phyloP scores from a whole-genome alignment of 2,329 filamentous ascomycete species.

The Daldinia sp. region DNA sequence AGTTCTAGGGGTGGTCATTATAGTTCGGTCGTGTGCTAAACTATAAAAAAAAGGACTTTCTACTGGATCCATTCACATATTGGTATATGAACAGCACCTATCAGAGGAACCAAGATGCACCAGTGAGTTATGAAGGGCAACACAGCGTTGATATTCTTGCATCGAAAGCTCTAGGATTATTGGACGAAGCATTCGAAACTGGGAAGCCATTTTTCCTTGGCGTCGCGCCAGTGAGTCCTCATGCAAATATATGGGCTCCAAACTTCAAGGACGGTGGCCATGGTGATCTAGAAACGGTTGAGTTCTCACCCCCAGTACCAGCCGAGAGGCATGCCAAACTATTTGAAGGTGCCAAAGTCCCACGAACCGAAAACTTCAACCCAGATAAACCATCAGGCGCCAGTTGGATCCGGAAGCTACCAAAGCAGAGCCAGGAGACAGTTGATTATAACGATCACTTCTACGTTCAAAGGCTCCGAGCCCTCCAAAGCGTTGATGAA shows the following conservation, averaged over 20 bases:
- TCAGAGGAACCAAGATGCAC: slow-evolving; percentile 66
- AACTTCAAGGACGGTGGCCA: slow-evolving; percentile 44
- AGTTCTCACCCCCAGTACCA: slow-evolving; percentile 65
- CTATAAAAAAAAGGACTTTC: slow-evolving; percentile 53
- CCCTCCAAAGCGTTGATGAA: slow-evolving; percentile 68
- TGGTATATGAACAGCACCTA: slow-evolving; percentile 72
- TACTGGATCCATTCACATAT: slow-evolving; percentile 73
- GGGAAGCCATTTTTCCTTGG: slow-evolving; percentile 70
- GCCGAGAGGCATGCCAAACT: slow-evolving; percentile 70
- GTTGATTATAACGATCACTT: slow-evolving; percentile 64
- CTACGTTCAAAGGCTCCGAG: slow-evolving; percentile 63
- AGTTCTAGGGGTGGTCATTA: not conserved
- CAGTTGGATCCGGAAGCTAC: slow-evolving; percentile 59
- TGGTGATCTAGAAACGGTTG: slow-evolving; percentile 48
- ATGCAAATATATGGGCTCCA: slow-evolving; percentile 58
- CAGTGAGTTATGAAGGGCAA: slow-evolving; percentile 66
- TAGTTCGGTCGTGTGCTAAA: slow-evolving; percentile 7
- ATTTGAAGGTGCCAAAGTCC: slow-evolving; percentile 69
- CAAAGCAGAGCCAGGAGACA: slow-evolving; percentile 55
- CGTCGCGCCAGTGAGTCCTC: slow-evolving; percentile 70
- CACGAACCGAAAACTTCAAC: slow-evolving; percentile 75
- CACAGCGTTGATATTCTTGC: slow-evolving; percentile 68
- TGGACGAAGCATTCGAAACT: slow-evolving; percentile 64
- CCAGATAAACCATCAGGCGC: slow-evolving; percentile 62
- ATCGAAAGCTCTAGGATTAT: slow-evolving; percentile 63